Percentiles rank a stretch among this genome's conserved stretches.
Evolutionary conservation across 768 basidiomycete species (phyloP).

Genomic region (Gloeophyllum trabeum): DNA sequence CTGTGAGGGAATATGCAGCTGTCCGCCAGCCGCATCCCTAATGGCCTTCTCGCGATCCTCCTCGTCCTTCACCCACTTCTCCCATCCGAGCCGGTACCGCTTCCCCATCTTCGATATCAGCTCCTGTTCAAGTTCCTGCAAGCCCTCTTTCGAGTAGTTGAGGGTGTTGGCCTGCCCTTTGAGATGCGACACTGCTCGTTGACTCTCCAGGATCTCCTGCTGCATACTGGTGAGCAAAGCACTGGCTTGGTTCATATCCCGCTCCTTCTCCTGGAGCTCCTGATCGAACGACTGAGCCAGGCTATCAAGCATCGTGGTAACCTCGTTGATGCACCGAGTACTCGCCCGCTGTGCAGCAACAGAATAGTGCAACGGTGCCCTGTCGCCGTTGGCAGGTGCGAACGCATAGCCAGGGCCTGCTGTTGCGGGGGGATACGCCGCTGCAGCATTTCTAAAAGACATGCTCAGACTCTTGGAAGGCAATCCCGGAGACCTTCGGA

Average conservation of each 20-base stretch:
- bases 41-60: constrained; percentile 64
- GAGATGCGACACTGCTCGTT: constrained; percentile 62
- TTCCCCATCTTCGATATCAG: constrained; percentile 69
- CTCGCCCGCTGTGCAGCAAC: constrained; percentile 78
- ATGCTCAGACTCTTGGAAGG: constrained; percentile 53
- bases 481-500: constrained; percentile 82
- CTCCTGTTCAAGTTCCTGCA: constrained; percentile 54
- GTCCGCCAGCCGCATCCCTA: constrained; percentile 50
- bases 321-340: constrained; percentile 75
- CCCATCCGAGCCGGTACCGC: constrained; percentile 80
- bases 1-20: constrained; percentile 32
- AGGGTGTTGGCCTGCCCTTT: constrained; percentile 59
- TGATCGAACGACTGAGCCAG: constrained; percentile 86
- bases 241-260: constrained; percentile 84
- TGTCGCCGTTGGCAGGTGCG: constrained; percentile 43
- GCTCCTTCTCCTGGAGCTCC: constrained; percentile 85
- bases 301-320: constrained; percentile 77
- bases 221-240: constrained; percentile 80
- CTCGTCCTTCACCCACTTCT: constrained; percentile 87
- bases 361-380: constrained; percentile 75
- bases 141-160: constrained; percentile 40
- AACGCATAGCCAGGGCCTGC: constrained; percentile 30
- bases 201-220: constrained; percentile 80
- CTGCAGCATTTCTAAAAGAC: constrained; percentile 67
- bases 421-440: constrained; percentile 37